These are phyloP conservation scores for Leccinellum albellum DNA, from an alignment of 768 basidiomycete species.

Conservation along the genomic window DNA sequence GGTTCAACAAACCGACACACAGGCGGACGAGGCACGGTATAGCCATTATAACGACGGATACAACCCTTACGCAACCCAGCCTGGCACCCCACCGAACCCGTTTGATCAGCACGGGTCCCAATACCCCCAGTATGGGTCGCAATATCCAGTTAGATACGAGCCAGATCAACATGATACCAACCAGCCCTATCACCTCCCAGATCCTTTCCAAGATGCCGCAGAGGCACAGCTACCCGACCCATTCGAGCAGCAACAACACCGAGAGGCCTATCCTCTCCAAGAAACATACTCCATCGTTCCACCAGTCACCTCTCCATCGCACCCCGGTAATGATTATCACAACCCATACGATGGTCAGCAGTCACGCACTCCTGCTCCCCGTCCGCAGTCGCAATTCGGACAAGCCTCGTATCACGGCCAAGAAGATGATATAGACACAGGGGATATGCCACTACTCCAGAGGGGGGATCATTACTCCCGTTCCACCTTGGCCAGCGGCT, in stretches of 20 bases:
- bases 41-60: conserved; percentile 68
- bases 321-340: conserved; percentile 12
- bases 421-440: conserved; percentile 47
- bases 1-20: conserved; percentile 1
- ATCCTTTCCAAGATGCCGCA: conserved; percentile 30
- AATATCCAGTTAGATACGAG: conserved; percentile 33
- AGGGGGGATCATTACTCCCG: conserved; percentile 36
- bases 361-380: conserved; percentile 22
- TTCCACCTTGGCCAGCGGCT: conserved; percentile 45
- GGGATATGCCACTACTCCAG: conserved; percentile 64
- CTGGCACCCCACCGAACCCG: conserved; percentile 29
- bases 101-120: conserved; percentile 39
- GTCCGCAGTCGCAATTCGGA: conserved; percentile 21
- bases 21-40: conserved; percentile 65
- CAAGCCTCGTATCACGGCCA: conserved; percentile 38
- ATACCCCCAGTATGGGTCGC: conserved; percentile 27
- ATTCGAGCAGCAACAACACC: conserved; percentile 22
- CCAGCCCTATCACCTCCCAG: conserved; percentile 38
- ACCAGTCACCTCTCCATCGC: conserved; percentile 20
- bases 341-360: conserved; percentile 20
- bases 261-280: conserved; percentile 17
- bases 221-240: conserved; percentile 16
- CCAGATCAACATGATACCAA: conserved; percentile 29
- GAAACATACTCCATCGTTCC: conserved; percentile 19
- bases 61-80: conserved; percentile 42